Conservation (phyloP, 371 early-diverging fungal genomes). For the Lichtheimia hyalospora region DNA sequence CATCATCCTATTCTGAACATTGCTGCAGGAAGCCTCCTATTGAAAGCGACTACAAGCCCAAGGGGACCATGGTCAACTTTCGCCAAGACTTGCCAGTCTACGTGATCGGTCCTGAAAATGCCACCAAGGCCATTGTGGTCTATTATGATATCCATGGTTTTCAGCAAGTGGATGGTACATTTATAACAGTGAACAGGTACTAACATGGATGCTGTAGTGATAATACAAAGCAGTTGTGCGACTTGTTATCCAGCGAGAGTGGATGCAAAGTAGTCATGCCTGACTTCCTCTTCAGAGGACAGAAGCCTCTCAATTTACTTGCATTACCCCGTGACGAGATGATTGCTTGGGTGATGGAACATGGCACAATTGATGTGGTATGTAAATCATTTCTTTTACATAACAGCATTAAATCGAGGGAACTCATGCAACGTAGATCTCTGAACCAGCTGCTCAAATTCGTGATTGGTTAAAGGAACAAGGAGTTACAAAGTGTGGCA, state of each 20-base stretch:
- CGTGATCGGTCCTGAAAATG: conserved; percentile 33
- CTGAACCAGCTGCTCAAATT: conserved; percentile 24
- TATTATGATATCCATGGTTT: conserved; percentile 50
- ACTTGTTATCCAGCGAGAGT: no score
- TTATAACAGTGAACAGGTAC: conserved; percentile 38
- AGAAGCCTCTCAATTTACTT: no score
- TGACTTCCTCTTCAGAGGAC: no score
- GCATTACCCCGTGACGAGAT: no score
- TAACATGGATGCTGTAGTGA: no score
- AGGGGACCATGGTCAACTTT: conserved; percentile 44
- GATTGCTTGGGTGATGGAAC: no score
- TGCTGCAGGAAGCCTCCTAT: conserved; percentile 70
- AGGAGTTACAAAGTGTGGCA: conserved; percentile 41
- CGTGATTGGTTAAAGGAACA: conserved; percentile 36
- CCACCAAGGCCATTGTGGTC: conserved; percentile 43
- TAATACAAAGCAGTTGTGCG: no score
- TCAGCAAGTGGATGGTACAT: conserved; percentile 42
- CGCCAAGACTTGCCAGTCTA: conserved; percentile 39
- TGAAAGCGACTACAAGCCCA: conserved; percentile 49
- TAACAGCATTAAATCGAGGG: no score
- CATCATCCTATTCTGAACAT: conserved; percentile 24
- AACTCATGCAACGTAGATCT: no score
- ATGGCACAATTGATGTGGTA: no score
- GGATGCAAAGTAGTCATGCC: no score
- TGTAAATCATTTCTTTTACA: no score